Base-by-base conservation (phyloP, 2,329 filamentous ascomycete species). In the Lasiodiplodia citricola region DNA sequence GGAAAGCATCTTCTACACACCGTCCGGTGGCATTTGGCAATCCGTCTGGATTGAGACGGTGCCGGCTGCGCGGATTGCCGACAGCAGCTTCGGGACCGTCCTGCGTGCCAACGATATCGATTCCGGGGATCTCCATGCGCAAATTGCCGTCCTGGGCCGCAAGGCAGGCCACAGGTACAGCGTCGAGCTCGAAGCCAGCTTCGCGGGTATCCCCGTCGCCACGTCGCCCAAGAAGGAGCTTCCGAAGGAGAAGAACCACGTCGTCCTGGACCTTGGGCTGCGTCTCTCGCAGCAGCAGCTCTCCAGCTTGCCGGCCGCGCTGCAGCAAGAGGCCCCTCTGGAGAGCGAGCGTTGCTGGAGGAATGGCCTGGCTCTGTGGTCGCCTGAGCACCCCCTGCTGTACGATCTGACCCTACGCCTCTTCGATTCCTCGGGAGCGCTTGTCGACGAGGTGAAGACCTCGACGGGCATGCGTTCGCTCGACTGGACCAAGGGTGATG, bases 391-490 rank as follows among this genome's bases (percentile, higher is more conserved):
- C 70, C 87, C 87, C 0, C 81, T 81, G 1, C 82, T 89, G 1
- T 90, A 90, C 74, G 84, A 84, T 70, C 72, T 91, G 5, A 79
- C 76, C 0, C 81, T 91, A 37, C 82, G 83, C 1, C 80, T 91
- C 0, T 83, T 73, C 68, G 60, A 82, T 54, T 82, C 87, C 68
- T 72, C 76, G 1, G 70, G 21, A 8, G 74, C 75, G 4, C 72
- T 83, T 0, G 70, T 89, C 13, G 89, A 92, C 70, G 83, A 87
- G 68, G 83, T 90, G 2, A 79, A 83, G 37, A 91, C 88, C 0
- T 87, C 85, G 2, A 87, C 87, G 0, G 89, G 90, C 1, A 88
- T 90, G 85, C 84, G 88, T 21, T 86, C 83, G 13, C 80, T 90
- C 8, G 80, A 86, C 70, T 91, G 89, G 89, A 83, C 80, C 21